Percentiles rank a stretch among this genome's conserved stretches.
phyloP scores from a whole-genome alignment of 768 basidiomycete species.

The Mycena rosella region DNA sequence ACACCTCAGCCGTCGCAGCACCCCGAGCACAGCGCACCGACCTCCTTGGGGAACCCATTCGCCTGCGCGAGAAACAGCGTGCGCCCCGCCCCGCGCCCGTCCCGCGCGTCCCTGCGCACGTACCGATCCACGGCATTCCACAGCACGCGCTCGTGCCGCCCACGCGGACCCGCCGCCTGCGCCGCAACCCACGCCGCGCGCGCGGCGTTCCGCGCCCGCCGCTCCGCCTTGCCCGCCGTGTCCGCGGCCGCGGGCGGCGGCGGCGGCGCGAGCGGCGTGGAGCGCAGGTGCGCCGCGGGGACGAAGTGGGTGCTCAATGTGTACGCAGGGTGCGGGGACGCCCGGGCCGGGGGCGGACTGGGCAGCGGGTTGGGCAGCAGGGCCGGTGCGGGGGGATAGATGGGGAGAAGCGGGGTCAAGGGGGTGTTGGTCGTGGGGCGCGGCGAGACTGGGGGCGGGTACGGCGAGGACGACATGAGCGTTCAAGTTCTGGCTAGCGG shows the following conservation, averaged over 20 bases:
- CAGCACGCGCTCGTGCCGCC: conserved; percentile 59
- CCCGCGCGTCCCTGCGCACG: conserved; percentile 52
- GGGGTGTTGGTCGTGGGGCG: background rate
- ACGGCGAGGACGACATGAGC: background rate
- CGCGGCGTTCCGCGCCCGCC: conserved; percentile 17
- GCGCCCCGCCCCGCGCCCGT: conserved; percentile 56
- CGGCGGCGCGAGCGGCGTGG: conserved; percentile 15
- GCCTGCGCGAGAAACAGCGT: conserved; percentile 87
- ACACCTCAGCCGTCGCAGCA: too few relatives aligned
- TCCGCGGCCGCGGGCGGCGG: conserved; percentile 17
- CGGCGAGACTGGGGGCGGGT: background rate
- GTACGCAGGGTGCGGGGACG: conserved; percentile 28
- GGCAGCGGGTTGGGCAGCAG: conserved; percentile 10
- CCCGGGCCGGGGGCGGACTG: background rate
- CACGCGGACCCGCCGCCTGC: conserved; percentile 46
- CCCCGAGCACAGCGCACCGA: too few relatives aligned
- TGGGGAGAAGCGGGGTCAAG: conserved; percentile 25
- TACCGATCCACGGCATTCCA: conserved; percentile 85
- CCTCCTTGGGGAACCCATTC: conserved; percentile 92
- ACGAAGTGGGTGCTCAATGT: conserved; percentile 31
- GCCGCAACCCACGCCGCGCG: conserved; percentile 27
- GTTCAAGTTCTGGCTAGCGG: background rate
- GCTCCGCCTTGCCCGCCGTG: conserved; percentile 22
- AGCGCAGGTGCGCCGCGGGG: conserved; percentile 27
- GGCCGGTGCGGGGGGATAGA: conserved; percentile 31